Evolutionary conservation across 495 filamentous ascomycete species (phyloP).

Genomic region (Chaetomidium leptoderma): DNA sequence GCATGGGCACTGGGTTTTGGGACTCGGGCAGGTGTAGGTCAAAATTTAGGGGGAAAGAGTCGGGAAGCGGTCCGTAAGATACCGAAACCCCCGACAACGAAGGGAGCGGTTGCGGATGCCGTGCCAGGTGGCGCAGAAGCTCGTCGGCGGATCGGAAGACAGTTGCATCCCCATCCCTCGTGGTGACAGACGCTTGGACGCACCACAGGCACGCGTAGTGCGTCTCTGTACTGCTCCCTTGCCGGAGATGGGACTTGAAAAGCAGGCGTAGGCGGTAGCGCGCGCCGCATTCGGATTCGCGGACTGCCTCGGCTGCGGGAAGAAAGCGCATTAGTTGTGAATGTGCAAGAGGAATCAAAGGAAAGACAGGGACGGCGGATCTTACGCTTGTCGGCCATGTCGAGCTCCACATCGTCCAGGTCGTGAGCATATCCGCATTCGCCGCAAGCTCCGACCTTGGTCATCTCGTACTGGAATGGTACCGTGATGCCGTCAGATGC

Average conservation of each 20-base stretch:
- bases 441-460: conserved; percentile 28
- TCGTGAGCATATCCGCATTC: conserved; percentile 36
- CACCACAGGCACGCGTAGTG: conserved; percentile 40
- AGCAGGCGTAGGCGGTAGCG: conserved; percentile 36
- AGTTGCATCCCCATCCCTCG: conserved; percentile 37
- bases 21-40: conserved; percentile 42
- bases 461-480: conserved; percentile 20
- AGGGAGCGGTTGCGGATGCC: conserved; percentile 39
- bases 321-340: neutral
- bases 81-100: conserved; percentile 35
- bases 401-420: conserved; percentile 30
- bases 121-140: conserved; percentile 34
- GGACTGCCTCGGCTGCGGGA: conserved; percentile 23
- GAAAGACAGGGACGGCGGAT: neutral
- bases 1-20: conserved; percentile 28
- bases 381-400: conserved; percentile 31
- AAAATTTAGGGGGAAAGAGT: conserved; percentile 30
- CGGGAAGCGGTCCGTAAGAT: conserved; percentile 32
- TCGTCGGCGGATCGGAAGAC: conserved; percentile 33
- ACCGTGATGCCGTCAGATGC: conserved; percentile 22
- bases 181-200: conserved; percentile 25
- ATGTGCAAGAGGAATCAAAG: no score
- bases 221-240: conserved; percentile 17
- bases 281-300: conserved; percentile 25
- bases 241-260: conserved; percentile 37